Evolutionary conservation across 2,329 filamentous ascomycete genomes (phyloP), one percentile per base, ranked within the genome.

Genomic region (Fusarium drepaniforme): DNA sequence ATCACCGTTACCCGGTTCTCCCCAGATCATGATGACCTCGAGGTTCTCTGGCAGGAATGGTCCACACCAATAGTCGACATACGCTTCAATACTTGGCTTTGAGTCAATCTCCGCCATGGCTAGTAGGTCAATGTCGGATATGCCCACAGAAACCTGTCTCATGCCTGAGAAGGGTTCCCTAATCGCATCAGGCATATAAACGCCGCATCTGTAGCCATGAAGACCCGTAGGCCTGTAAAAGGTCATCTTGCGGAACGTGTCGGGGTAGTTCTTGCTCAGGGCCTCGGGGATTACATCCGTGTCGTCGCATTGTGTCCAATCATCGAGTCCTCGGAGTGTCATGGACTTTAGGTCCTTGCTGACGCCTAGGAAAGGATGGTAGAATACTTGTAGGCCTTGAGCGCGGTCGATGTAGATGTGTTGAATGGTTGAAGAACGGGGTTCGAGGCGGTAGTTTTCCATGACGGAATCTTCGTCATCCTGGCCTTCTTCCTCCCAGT

Each of bases 11-110:
- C 40, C 42, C n/a, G 42, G 42, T 3, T 1, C 0, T 13, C 67
- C 66, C 70, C 67, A 75, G 1, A 77, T 21, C 37, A 70, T 59
- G 13, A 77, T 3, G 2, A 64, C 64, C 46, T 77, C 70, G 0
- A 69, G 23, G 4, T n/a, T 62, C 1, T n/a, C 4, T 1, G 72
- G 57, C 9, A 75, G 70, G 2, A 44, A 30, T 12, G 44, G n/a
- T 0, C 7, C 2, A 1, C n/a, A 7, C 2, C 64, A 18, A 35
- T 25, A 64, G 3, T 63, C 42, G 7, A 59, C 23, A 5, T 72
- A 57, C 9, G 60, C n/a, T 8, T 57, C 46, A 11, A 53, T 8
- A 44, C 8, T 49, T 42, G 3, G 37, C 2, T 15, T 8, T 0
- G 15, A 3, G 5, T 9, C 13, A 33, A 16, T 9, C 1, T 4